A percentile compares a stretch with the other conserved stretches of the same genome.
Conservation (phyloP, 169 alveolate species). For the Besnoitia besnoiti region DNA sequence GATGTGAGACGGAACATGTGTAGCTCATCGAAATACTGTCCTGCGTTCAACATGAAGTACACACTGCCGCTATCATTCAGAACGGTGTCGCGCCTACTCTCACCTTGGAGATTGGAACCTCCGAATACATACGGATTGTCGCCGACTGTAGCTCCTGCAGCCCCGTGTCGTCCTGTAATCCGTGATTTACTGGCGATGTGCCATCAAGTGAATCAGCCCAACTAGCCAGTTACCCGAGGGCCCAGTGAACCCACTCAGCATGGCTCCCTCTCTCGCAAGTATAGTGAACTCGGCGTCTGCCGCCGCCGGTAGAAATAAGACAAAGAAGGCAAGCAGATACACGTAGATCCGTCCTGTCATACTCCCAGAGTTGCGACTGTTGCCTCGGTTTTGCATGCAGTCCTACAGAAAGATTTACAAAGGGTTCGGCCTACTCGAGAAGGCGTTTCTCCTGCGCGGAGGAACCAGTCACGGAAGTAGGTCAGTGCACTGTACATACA, state of each 20-base stretch:
- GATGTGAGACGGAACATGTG: constrained; percentile 60
- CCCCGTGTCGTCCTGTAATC: constrained; percentile 60
- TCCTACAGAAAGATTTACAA: neutral
- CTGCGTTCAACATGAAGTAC: constrained; percentile 10
- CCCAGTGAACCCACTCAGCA: neutral
- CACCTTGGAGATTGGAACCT: constrained; percentile 65
- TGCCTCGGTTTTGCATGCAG: neutral
- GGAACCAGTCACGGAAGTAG: neutral
- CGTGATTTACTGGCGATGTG: neutral
- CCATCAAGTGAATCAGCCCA: neutral
- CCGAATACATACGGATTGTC: constrained; percentile 63
- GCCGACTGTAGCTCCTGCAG: constrained; percentile 49
- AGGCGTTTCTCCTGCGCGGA: neutral
- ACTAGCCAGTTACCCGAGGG: neutral
- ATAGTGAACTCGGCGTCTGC: neutral
- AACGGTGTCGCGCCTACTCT: neutral
- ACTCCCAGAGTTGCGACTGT: neutral
- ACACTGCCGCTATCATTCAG: neutral
- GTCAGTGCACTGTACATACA: neutral
- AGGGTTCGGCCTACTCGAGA: neutral
- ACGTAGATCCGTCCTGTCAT: neutral
- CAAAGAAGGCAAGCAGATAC: neutral
- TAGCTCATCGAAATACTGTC: constrained; percentile 60
- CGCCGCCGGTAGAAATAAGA: neutral
- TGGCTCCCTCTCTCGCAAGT: neutral